Evolutionary conservation across 1,139 yeast genomes (phyloP), one percentile per base, ranked within the genome.

Genomic region (Meyerozyma sp.): DNA sequence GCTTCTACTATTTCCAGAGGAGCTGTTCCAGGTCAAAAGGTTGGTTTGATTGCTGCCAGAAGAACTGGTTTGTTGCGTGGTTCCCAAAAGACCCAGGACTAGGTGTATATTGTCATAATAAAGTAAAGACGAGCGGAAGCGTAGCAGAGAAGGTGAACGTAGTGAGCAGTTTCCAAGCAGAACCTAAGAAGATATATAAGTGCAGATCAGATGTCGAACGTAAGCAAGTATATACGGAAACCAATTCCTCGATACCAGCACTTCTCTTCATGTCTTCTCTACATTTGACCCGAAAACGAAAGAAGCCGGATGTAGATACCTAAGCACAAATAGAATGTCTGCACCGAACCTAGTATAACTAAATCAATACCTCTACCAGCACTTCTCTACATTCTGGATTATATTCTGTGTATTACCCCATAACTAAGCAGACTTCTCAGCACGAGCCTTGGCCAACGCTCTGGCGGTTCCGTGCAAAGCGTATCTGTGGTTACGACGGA

Each of bases 1-100:
- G 98, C 98, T 72, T 93, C 98, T 68, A 93, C 98, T 70, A 93
- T 93, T 69, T 85, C 96, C 64, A 90, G 98, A 87, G 96, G 96
- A 77, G 98, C 98, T 66, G 98, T 93, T 74, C 81, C 98, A 68
- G 98, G 98, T 90, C 98, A 93, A 83, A 93, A 93, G 95, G 96
- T 95, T 75, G 98, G 98, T 93, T 91, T 93, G 73, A 94, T 94
- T 74, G 98, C 99, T 69, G 98, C 99, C 75, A 91, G 99, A 89
- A 90, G 98, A 87, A 94, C 98, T 68, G 98, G 99, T 93, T 88
- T 94, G 78, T 86, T 94, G 78, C 93, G 98, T 81, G 99, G 99
- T 90, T 89, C 98, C 71, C 97, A 91, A 81, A 90, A 93, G 83
- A 82, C 91, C 75, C 86, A 84, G 81, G 96, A 74, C 60, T 73